A percentile compares a stretch with the other conserved stretches of the same genome.
Conservation (phyloP, 2,329 filamentous ascomycete genomes). For the Aspergillus terreus region DNA sequence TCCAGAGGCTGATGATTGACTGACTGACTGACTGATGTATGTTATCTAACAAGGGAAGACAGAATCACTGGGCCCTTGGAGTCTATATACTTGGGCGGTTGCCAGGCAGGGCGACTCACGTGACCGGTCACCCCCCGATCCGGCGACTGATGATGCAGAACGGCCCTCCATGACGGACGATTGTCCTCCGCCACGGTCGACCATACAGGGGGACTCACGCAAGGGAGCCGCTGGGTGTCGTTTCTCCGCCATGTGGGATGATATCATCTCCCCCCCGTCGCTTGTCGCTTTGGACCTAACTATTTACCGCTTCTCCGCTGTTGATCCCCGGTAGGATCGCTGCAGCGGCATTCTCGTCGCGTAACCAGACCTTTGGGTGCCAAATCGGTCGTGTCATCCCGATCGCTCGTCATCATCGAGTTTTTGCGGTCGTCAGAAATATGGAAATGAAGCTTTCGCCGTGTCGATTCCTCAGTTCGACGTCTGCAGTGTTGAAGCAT, state of each 20-base stretch:
- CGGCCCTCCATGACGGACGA: conserved; percentile 6
- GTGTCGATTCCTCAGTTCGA: no score
- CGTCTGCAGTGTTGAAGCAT: no score
- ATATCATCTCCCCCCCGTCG: conserved; percentile 5
- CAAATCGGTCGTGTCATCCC: neutral
- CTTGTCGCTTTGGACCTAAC: neutral
- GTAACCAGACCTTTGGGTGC: neutral
- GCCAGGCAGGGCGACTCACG: neutral
- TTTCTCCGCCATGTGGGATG: conserved; percentile 10
- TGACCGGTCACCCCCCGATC: conserved; percentile 5
- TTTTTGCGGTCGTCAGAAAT: neutral
- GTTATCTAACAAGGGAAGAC: no score
- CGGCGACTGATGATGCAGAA: conserved; percentile 1
- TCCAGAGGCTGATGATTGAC: no score
- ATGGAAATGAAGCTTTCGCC: no score
- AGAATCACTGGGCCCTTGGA: no score
- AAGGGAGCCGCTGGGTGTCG: neutral
- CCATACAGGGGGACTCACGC: conserved; percentile 1
- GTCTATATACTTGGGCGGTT: conserved; percentile 1
- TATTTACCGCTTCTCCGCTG: no score
- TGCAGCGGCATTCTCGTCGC: neutral
- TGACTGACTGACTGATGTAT: no score
- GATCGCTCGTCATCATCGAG: neutral
- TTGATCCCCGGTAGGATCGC: neutral
- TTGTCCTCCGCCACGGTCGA: conserved; percentile 9